Conservation (phyloP, 2,329 filamentous ascomycete genomes). For the Aspergillus quadrilineatus region DNA sequence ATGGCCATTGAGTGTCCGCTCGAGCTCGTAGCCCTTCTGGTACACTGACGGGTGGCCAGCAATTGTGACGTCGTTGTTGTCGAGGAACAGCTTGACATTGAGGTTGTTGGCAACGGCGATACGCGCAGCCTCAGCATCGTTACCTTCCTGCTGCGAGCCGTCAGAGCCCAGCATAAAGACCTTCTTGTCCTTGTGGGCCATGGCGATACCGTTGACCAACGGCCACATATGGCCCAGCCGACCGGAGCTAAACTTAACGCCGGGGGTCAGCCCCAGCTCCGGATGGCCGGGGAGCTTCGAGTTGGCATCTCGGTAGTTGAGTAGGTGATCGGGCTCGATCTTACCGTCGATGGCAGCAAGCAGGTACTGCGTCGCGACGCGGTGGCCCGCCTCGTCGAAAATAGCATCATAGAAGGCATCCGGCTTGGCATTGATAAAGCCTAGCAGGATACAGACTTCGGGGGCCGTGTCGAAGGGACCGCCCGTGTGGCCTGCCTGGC, state of each 20-base stretch:
- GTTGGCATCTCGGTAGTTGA: slow-evolving; percentile 42
- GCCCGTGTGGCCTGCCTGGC: slow-evolving; percentile 41
- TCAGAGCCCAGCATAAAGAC: slow-evolving; percentile 41
- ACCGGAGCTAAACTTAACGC: slow-evolving; percentile 43
- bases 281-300: slow-evolving; percentile 43
- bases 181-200: slow-evolving; percentile 39
- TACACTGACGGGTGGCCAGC: slow-evolving; percentile 43
- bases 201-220: slow-evolving; percentile 40
- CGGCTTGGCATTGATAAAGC: slow-evolving; percentile 36
- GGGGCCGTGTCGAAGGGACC: slow-evolving; percentile 43
- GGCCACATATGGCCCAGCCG: slow-evolving; percentile 43
- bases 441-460: slow-evolving; percentile 42
- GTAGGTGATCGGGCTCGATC: slow-evolving; percentile 40
- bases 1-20: slow-evolving; percentile 36
- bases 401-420: slow-evolving; percentile 35
- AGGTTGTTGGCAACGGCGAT: slow-evolving; percentile 39
- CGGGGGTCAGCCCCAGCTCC: slow-evolving; percentile 41
- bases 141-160: slow-evolving; percentile 44
- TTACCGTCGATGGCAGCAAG: slow-evolving; percentile 38
- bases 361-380: slow-evolving; percentile 44
- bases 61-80: slow-evolving; percentile 45
- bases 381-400: slow-evolving; percentile 42
- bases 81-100: slow-evolving; percentile 42
- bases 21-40: slow-evolving; percentile 38
- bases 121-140: slow-evolving; percentile 42